phyloP scores from a whole-genome alignment of 2,329 filamentous ascomycete genomes.

The Aspergillaceae sp. region DNA sequence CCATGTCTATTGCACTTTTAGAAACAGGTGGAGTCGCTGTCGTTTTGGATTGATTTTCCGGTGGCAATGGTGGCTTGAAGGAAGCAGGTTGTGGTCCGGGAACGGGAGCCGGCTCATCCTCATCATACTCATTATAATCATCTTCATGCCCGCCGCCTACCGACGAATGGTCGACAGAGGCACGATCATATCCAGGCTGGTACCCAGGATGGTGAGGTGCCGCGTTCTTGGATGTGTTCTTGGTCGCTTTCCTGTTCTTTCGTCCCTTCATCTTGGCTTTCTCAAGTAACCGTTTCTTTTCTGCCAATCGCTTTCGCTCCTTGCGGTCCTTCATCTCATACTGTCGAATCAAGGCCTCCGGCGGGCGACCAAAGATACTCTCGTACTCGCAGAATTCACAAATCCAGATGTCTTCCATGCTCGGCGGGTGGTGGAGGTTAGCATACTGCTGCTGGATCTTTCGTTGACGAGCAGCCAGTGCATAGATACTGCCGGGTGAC shows the following conservation, averaged over 20 bases:
- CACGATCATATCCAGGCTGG: slow-evolving; percentile 35
- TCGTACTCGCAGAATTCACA: slow-evolving; percentile 99
- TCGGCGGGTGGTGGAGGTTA: slow-evolving; percentile 66
- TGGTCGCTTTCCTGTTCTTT: slow-evolving; percentile 76
- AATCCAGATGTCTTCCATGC: slow-evolving; percentile 73
- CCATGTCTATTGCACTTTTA: slow-evolving; percentile 21
- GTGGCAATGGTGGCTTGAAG: slow-evolving; percentile 60
- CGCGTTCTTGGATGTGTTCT: slow-evolving; percentile 49
- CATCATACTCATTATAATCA: slow-evolving; percentile 45
- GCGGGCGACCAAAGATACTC: slow-evolving; percentile 81
- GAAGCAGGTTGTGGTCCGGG: slow-evolving; percentile 41
- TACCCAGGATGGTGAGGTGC: slow-evolving; percentile 25
- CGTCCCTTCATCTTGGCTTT: slow-evolving; percentile 91
- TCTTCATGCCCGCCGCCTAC: slow-evolving; percentile 39
- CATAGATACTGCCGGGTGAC: slow-evolving; percentile 61
- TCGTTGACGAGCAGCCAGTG: slow-evolving; percentile 66
- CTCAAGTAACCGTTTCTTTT: slow-evolving; percentile 74
- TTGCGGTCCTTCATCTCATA: slow-evolving; percentile 93
- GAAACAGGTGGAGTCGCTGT: slow-evolving; percentile 10
- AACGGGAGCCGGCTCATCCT: slow-evolving; percentile 34
- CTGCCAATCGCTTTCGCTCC: slow-evolving; percentile 73
- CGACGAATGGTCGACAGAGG: slow-evolving; percentile 32
- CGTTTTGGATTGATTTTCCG: slow-evolving; percentile 44
- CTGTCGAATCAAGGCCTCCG: slow-evolving; percentile 72
- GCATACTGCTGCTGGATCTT: slow-evolving; percentile 66